phyloP scores from a whole-genome alignment of 371 early-diverging fungal genomes.

The Synchytrium microbalum region DNA sequence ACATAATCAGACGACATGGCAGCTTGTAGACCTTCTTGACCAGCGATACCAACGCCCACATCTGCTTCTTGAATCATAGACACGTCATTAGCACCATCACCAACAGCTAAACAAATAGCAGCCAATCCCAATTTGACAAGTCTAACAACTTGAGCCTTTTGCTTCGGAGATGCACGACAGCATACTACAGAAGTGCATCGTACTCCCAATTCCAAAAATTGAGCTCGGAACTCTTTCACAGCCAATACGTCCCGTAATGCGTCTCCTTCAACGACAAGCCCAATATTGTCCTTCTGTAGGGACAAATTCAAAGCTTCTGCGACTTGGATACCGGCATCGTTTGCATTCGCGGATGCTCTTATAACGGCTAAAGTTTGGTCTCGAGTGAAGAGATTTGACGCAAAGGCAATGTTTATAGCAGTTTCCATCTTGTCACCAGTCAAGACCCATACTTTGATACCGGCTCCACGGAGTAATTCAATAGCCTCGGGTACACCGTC shows the following conservation, averaged over 20 bases:
- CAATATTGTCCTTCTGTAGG: neutral
- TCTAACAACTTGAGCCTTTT: slow-evolving; percentile 61
- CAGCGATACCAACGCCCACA: slow-evolving; percentile 90
- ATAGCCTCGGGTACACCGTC: slow-evolving; percentile 91
- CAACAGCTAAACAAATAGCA: slow-evolving; percentile 82
- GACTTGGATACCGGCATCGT: neutral
- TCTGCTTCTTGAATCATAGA: slow-evolving; percentile 77
- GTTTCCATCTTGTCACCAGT: slow-evolving; percentile 99
- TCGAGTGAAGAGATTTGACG: slow-evolving; percentile 59
- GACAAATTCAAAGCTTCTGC: neutral
- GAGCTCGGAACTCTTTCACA: slow-evolving; percentile 37
- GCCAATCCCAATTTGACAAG: slow-evolving; percentile 34
- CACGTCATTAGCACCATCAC: slow-evolving; percentile 98
- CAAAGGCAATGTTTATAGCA: slow-evolving; percentile 96
- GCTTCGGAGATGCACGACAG: slow-evolving; percentile 98
- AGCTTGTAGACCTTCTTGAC: slow-evolving; percentile 87
- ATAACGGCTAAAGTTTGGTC: neutral
- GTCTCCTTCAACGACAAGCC: neutral
- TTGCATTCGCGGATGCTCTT: neutral
- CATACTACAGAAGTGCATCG: slow-evolving; percentile 52
- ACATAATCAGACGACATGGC: slow-evolving; percentile 86
- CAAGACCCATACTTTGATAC: slow-evolving; percentile 96
- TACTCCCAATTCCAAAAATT: slow-evolving; percentile 14
- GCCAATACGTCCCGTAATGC: neutral
- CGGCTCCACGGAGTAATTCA: slow-evolving; percentile 73